Evolutionary conservation across 2,329 filamentous ascomycete species (phyloP), one percentile per base, ranked within the genome.

Genomic region (Exophiala sp.): DNA sequence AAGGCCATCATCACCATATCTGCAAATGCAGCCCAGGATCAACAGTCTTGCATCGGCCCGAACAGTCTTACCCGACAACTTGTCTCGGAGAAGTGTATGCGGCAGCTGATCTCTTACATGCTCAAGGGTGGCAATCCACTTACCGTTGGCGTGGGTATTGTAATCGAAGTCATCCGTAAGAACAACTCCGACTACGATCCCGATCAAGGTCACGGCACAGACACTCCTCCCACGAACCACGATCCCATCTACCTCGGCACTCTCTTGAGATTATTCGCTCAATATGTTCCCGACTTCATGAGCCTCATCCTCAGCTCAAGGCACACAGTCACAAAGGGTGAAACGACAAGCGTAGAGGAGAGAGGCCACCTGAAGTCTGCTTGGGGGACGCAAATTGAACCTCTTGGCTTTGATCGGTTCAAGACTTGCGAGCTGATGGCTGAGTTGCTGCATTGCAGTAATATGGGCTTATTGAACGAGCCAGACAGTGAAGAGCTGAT

Each of bases 371-470:
- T 96, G 35, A 87, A 85, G 63, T 92, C 91, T 2, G 94, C 94
- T 0, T 99, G 95, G 76, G 91, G 91, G 48, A 83, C 86, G 42
- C 89, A 87, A 69, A 91, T 99, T 48, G 91, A 97, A 70, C 92
- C 94, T 3, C 80, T 99, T 8, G 94, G 94, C 2, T 99, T 99
- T 67, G 94, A 99, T 71, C 82, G 94, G 16, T 99, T 99, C 78
- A 99, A 99, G 77, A 97, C 94, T 0, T 99, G 94, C 71, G 94
- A 99, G 72, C 78, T 99, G 55, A 97, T 99, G 94, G 94, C 94
- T 1, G 94, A 99, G 71, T 78, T 99, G 41, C 75, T 99, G 36
- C 94, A 99, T 71, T 99, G 94, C 72, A 97, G 92, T 70, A 99
- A 99, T 69, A 99, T 99, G 94, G 91, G 89, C 5, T 77, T 99